Evolutionary conservation across 106 monocot species (phyloP), one percentile per base, ranked within the genome.

Genomic region (Agapanthus africanus): DNA sequence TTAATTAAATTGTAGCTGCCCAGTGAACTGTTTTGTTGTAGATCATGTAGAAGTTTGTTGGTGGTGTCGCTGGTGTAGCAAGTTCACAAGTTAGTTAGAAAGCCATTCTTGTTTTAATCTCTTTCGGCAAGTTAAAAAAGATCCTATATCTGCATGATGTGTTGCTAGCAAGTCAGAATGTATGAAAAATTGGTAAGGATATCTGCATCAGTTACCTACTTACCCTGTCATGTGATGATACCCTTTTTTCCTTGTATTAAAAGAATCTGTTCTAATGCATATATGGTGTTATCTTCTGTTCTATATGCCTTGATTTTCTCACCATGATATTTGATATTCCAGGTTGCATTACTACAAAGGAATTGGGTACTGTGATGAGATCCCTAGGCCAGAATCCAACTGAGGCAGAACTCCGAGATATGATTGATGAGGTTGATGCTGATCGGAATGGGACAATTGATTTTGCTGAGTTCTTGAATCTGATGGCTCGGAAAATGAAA

Each of bases 401-500:
- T 34, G 78, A 61, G 68, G 68, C 76, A 69, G 62, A 76, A 76
- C 49, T 76, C 61, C 69, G 44, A 18, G 61, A 50, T 26, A 76
- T 76, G 76, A 69, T 76, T n/a, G 46, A 42, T 46, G 69, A 69
- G 62, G 79, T 73, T 50, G 79, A 79, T 68, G 79, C 79, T 40
- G 73, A 79, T 26, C 50, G 39, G 6, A 79, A 79, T 34, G 79
- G 73, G 18, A 68, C 67, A 0, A 73, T 79, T 38, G 79, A 79
- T 59, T 79, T 79, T 73, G 37, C 68, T 33, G 73, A 73, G 59
- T 79, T 79, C 69, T 63, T 79, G 39, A 73, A 69, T 40, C 72
- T 79, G 34, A 79, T 79, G 69, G 73, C 73, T 61, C 72, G 74
- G 28, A 79, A 74, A 37, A 79, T 65, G 79, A 70, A 79, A 54